Evolutionary conservation across 2,329 filamentous ascomycete genomes (phyloP).

Genomic region (Pseudogymnoascus sp.): DNA sequence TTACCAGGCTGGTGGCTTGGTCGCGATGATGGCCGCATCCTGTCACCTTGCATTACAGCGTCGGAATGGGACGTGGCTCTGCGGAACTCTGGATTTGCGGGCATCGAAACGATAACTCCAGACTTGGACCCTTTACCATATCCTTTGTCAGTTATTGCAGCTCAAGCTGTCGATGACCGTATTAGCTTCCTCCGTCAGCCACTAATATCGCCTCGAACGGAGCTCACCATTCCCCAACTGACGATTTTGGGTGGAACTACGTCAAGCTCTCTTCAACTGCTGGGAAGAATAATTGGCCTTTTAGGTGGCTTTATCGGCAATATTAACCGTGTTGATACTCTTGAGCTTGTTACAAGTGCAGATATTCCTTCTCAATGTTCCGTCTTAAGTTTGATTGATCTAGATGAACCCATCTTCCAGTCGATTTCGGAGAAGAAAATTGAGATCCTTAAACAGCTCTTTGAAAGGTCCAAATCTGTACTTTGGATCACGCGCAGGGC

Average conservation of each 20-base stretch:
- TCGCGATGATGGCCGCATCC: constrained; percentile 5
- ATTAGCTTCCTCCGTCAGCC: constrained; percentile 26
- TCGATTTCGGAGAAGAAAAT: constrained; percentile 19
- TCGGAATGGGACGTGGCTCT: constrained; percentile 23
- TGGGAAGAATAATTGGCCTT: background rate
- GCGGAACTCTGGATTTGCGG: constrained; percentile 24
- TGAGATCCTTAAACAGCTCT: constrained; percentile 19
- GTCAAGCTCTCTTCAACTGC: background rate
- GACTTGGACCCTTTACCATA: constrained; percentile 6
- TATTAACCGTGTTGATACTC: background rate
- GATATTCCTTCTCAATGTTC: constrained; percentile 1
- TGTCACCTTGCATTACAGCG: constrained; percentile 10
- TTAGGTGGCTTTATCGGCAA: background rate
- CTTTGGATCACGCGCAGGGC: constrained; percentile 20
- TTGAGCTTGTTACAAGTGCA: constrained; percentile 13
- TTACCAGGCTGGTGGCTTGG: constrained; percentile 15
- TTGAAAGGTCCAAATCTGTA: constrained; percentile 10
- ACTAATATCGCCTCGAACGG: constrained; percentile 11
- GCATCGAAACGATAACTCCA: constrained; percentile 23
- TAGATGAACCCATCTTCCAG: constrained; percentile 27
- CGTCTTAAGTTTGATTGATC: constrained; percentile 22
- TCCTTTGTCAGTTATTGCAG: constrained; percentile 24
- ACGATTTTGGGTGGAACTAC: constrained; percentile 18
- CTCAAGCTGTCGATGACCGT: constrained; percentile 30
- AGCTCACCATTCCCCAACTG: constrained; percentile 3